A percentile compares a stretch with the other conserved stretches of the same genome.
Evolutionary conservation across 495 filamentous ascomycete genomes (phyloP).

Genomic region (Thozetella sp.): DNA sequence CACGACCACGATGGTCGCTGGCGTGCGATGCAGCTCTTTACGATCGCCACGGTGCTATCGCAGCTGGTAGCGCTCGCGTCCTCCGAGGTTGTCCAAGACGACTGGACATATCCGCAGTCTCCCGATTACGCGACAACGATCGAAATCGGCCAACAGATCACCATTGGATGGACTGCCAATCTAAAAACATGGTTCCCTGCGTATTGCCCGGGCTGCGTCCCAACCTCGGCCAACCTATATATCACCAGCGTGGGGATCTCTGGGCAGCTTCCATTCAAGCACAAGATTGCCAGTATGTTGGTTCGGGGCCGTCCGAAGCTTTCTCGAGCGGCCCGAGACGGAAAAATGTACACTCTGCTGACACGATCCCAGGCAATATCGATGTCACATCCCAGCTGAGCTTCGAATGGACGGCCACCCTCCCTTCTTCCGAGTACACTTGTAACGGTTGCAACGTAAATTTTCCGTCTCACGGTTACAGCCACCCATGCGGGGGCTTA

Average conservation of each 20-base stretch:
- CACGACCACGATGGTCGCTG: not conserved
- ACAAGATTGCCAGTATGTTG: slow-evolving; percentile 1
- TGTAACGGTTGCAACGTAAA: not conserved
- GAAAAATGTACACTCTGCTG: not conserved
- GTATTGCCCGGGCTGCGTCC: not conserved
- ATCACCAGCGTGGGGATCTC: slow-evolving; percentile 1
- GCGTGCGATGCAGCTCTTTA: not conserved
- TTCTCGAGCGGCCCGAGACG: not conserved
- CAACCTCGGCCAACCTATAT: not conserved
- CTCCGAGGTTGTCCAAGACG: slow-evolving; percentile 1
- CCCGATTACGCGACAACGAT: not conserved
- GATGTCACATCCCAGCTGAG: slow-evolving; percentile 1
- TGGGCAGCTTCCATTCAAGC: slow-evolving; percentile 1
- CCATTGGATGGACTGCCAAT: not conserved
- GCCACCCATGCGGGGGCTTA: not conserved
- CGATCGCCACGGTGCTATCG: not conserved
- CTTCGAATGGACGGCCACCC: not conserved
- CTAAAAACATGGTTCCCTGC: not conserved
- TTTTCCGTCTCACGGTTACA: not conserved
- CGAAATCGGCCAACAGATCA: slow-evolving; percentile 1
- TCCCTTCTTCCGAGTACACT: slow-evolving; percentile 2
- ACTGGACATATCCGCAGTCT: not conserved
- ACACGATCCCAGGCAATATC: not conserved
- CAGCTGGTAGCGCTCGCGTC: not conserved
- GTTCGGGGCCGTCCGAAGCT: not conserved